phyloP scores from a whole-genome alignment of 176 grass and related monocot genomes.

The Dendrocalamus sinicus region DNA sequence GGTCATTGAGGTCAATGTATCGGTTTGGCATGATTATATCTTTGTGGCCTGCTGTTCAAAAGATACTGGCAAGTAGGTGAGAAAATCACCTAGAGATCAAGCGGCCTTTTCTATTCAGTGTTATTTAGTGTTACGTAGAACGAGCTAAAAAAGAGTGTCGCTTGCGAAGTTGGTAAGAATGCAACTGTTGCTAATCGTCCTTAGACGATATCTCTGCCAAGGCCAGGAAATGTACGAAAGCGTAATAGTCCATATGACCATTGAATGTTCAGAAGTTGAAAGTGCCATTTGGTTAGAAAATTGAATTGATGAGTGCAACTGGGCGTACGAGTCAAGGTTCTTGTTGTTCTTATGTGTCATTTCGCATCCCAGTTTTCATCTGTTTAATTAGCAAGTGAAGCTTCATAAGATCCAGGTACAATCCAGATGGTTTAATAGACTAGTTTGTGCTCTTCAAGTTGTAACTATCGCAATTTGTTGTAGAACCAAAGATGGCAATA shows the following conservation, averaged over 20 bases:
- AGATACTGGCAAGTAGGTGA: background rate
- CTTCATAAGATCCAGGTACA: background rate
- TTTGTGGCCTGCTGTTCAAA: constrained; percentile 1
- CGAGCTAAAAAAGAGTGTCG: background rate
- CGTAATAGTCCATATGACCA: background rate
- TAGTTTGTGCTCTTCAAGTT: background rate
- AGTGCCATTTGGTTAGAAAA: constrained; percentile 39
- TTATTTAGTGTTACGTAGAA: background rate
- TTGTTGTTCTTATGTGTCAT: background rate
- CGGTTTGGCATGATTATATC: background rate
- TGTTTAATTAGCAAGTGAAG: background rate
- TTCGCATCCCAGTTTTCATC: background rate
- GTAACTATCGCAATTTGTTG: background rate
- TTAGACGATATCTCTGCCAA: constrained; percentile 11
- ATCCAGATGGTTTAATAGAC: background rate
- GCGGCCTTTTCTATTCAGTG: background rate
- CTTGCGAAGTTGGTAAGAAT: constrained; percentile 37
- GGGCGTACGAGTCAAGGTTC: background rate
- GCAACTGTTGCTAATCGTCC: background rate
- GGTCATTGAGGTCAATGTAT: background rate
- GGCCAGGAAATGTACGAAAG: constrained; percentile 6
- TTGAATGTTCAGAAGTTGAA: constrained; percentile 33
- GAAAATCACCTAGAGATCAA: background rate
- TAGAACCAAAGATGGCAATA: no score
- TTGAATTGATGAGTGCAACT: background rate